These are phyloP conservation scores for Clonostachys byssicola DNA, from an alignment of 2,329 filamentous ascomycete species.

Conservation along the genomic window DNA sequence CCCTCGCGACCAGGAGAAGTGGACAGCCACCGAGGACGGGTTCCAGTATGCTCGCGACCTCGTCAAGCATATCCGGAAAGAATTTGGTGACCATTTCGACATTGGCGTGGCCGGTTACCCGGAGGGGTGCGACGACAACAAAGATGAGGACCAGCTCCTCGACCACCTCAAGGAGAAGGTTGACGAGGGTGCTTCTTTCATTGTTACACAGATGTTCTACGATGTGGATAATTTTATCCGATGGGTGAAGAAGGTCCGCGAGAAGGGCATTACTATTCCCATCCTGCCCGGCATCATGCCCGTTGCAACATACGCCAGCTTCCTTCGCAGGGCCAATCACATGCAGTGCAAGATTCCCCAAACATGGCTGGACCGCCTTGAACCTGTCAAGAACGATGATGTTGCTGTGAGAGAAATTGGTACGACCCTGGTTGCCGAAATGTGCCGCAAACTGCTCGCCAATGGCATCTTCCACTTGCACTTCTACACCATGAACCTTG, in stretches of 20 bases:
- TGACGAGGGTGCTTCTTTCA: conserved; percentile 87
- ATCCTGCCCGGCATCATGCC: conserved; percentile 84
- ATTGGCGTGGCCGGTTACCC: conserved; percentile 97
- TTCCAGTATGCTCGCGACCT: conserved; percentile 93
- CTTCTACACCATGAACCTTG: conserved; percentile 99
- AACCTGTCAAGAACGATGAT: conserved; percentile 96
- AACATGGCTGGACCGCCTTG: conserved; percentile 75
- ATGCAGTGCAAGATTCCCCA: conserved; percentile 82
- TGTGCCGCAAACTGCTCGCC: conserved; percentile 83
- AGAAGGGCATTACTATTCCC: conserved; percentile 75
- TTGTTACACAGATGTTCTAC: conserved; percentile 99
- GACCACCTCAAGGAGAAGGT: conserved; percentile 97
- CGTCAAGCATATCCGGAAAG: conserved; percentile 74
- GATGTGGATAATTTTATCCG: conserved; percentile 91
- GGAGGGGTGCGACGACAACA: conserved; percentile 91
- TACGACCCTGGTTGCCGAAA: conserved; percentile 78
- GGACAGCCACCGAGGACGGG: conserved; percentile 80
- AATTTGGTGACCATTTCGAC: conserved; percentile 75
- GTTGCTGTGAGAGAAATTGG: conserved; percentile 86
- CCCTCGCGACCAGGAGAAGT: conserved; percentile 88
- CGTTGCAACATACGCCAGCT: conserved; percentile 92
- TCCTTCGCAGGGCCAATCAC: conserved; percentile 85
- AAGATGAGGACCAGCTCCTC: conserved; percentile 78
- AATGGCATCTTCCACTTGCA: conserved; percentile 85
- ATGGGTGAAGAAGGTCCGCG: conserved; percentile 85